These are phyloP conservation scores for Hypsizygus ulmarius DNA, from an alignment of 1,284 basidiomycete species.

Conservation along the genomic window DNA sequence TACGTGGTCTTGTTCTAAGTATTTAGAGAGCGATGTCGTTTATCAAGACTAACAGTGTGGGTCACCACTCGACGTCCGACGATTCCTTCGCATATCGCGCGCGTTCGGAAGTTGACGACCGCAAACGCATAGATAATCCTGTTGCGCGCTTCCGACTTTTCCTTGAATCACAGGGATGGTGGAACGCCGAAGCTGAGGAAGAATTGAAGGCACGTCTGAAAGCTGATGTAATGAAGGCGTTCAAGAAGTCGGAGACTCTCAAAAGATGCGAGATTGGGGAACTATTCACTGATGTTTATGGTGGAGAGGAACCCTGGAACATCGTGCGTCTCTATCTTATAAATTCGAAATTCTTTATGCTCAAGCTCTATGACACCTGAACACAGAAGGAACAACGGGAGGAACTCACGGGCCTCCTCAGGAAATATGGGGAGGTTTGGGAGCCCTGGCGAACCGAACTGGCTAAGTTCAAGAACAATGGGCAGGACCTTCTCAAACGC, in stretches of 20 bases:
- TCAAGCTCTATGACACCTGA: not conserved
- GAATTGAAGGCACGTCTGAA: constrained; percentile 69
- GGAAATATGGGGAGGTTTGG: constrained; percentile 82
- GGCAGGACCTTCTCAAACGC: constrained; percentile 55
- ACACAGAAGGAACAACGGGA: constrained; percentile 77
- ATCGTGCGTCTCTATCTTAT: constrained; percentile 52
- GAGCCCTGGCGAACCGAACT: constrained; percentile 84
- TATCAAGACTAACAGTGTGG: constrained; percentile 50
- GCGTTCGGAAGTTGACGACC: constrained; percentile 82
- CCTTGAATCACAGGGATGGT: constrained; percentile 85
- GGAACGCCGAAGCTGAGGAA: constrained; percentile 76
- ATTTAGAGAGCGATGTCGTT: constrained; percentile 2
- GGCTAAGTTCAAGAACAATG: constrained; percentile 76
- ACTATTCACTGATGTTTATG: constrained; percentile 88
- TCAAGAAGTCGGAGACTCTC: constrained; percentile 74
- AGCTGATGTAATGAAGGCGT: constrained; percentile 73
- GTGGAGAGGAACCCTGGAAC: constrained; percentile 81
- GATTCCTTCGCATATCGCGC: constrained; percentile 91
- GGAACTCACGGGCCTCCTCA: constrained; percentile 72
- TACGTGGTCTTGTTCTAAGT: constrained; percentile 25
- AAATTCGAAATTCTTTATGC: not conserved
- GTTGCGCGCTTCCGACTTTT: constrained; percentile 82
- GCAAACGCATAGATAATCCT: constrained; percentile 87
- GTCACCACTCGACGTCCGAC: constrained; percentile 95
- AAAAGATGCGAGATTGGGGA: constrained; percentile 71